A percentile compares a stretch with the other conserved stretches of the same genome.
Evolutionary conservation across 1,284 basidiomycete genomes (phyloP).

Genomic region (Chalciporus sp.): DNA sequence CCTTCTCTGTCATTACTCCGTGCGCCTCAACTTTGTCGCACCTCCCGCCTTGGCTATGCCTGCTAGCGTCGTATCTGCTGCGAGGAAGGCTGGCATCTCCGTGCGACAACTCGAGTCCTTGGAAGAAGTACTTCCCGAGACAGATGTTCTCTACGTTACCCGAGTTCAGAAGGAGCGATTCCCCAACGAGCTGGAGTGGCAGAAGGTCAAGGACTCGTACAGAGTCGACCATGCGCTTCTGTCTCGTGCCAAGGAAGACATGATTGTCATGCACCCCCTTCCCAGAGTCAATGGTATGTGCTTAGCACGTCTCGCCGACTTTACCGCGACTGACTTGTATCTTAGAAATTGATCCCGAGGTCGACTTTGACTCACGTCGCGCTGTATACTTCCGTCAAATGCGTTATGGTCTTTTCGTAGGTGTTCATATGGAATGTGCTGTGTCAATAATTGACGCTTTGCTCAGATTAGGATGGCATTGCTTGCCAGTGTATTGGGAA

Average conservation of each 20-base stretch:
- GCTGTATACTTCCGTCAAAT: conserved; percentile 99
- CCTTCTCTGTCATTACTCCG: conserved; percentile 89
- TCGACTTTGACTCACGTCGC: conserved; percentile 93
- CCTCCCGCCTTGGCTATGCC: conserved; percentile 94
- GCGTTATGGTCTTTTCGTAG: conserved; percentile 95
- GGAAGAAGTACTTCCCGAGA: conserved; percentile 88
- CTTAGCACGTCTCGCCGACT: neutral
- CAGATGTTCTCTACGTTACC: conserved; percentile 98
- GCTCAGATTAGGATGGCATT: conserved; percentile 77
- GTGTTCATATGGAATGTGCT: conserved; percentile 37
- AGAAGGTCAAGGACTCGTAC: conserved; percentile 91
- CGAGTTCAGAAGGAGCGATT: conserved; percentile 97
- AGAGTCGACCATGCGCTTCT: conserved; percentile 93
- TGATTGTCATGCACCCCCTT: conserved; percentile 98
- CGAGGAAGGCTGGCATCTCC: conserved; percentile 79
- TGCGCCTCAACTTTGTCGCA: conserved; percentile 95
- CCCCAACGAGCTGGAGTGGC: conserved; percentile 80
- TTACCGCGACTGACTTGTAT: conserved; percentile 3
- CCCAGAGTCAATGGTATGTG: conserved; percentile 85
- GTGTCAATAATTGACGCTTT: conserved; percentile 1
- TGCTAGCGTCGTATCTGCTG: conserved; percentile 79
- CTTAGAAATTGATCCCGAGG: conserved; percentile 94
- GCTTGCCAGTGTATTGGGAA: conserved; percentile 66
- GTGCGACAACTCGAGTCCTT: conserved; percentile 84
- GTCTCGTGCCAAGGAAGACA: conserved; percentile 89